Conservation (phyloP, 371 early-diverging fungal genomes). For the Circinella minor region DNA sequence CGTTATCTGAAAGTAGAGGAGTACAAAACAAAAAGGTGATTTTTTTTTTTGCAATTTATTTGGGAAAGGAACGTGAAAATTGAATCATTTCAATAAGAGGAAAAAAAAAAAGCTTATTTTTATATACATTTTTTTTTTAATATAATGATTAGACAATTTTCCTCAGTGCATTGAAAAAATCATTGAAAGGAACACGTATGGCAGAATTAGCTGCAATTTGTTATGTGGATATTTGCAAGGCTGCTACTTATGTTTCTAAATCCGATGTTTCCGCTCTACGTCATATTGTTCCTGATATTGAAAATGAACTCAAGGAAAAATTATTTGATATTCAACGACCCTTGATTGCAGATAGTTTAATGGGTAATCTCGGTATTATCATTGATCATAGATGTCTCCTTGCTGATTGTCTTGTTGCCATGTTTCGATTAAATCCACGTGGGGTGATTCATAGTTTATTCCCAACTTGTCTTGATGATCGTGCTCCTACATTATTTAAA, state of each 20-base stretch:
- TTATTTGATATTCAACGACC: slow-evolving; percentile 68
- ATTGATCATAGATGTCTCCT: slow-evolving; percentile 67
- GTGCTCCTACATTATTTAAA: slow-evolving; percentile 73
- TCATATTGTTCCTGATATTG: slow-evolving; percentile 74
- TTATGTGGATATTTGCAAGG: slow-evolving; percentile 83
- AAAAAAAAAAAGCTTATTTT: too few species aligned
- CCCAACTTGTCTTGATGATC: slow-evolving; percentile 69
- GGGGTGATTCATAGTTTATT: slow-evolving; percentile 70
- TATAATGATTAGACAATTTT: slow-evolving; percentile 56
- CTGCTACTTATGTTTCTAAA: slow-evolving; percentile 72
- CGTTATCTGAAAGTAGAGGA: slow-evolving; percentile 49
- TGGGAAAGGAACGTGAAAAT: too few species aligned
- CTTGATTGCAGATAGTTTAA: slow-evolving; percentile 60
- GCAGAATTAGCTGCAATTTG: slow-evolving; percentile 80
- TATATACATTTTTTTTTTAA: not conserved
- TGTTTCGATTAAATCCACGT: slow-evolving; percentile 76
- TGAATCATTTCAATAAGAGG: too few species aligned
- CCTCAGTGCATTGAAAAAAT: slow-evolving; percentile 68
- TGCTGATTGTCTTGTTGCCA: slow-evolving; percentile 76
- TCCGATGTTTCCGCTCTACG: slow-evolving; percentile 69
- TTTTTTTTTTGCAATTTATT: not conserved
- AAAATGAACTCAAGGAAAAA: slow-evolving; percentile 74
- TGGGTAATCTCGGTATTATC: slow-evolving; percentile 57
- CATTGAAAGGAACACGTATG: slow-evolving; percentile 61
- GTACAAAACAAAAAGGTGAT: slow-evolving; percentile 47